A percentile compares a stretch with the other conserved stretches of the same genome.
These are phyloP conservation scores for Celoporthe dispersa DNA, from an alignment of 2,329 filamentous ascomycete genomes.

Conservation along the genomic window DNA sequence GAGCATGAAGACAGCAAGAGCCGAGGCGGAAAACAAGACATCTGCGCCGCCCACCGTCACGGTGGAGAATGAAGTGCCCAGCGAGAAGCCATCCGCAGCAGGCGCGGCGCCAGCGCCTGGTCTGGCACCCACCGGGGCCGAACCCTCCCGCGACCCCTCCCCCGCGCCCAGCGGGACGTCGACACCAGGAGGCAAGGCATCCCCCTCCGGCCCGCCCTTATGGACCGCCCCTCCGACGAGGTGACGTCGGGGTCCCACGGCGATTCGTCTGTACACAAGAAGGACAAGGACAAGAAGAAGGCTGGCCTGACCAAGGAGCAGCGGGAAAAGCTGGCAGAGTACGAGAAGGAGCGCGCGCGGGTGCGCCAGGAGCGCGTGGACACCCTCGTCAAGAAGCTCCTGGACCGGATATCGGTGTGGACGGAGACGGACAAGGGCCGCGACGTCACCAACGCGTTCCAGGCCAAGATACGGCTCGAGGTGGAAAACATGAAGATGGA, in stretches of 20 bases:
- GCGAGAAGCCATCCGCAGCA: constrained; percentile 31
- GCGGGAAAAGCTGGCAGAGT: constrained; percentile 85
- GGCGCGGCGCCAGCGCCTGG: constrained; percentile 37
- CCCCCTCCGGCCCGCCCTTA: constrained; percentile 82
- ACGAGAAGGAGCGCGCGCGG: constrained; percentile 81
- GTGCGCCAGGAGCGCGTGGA: constrained; percentile 87
- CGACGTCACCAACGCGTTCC: constrained; percentile 87
- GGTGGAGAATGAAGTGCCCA: constrained; percentile 40
- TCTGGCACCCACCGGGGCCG: constrained; percentile 41
- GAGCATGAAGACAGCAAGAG: constrained; percentile 50
- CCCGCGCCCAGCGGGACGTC: constrained; percentile 45
- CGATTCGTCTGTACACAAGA: constrained; percentile 75
- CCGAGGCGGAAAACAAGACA: constrained; percentile 37
- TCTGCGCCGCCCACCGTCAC: constrained; percentile 45
- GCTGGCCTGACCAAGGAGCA: constrained; percentile 87
- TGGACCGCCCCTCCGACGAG: constrained; percentile 81
- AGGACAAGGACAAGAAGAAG: constrained; percentile 69
- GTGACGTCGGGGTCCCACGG: constrained; percentile 66
- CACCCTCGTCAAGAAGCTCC: constrained; percentile 79
- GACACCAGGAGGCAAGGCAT: constrained; percentile 55
- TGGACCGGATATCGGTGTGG: constrained; percentile 91
- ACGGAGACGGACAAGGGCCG: constrained; percentile 91
- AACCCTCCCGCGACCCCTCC: constrained; percentile 48
- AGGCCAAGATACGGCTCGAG: constrained; percentile 91
- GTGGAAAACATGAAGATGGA: constrained; percentile 99